Evolutionary conservation across 2,329 filamentous ascomycete genomes (phyloP), one percentile per base, ranked within the genome.

Genomic region (Drechslera avenae): DNA sequence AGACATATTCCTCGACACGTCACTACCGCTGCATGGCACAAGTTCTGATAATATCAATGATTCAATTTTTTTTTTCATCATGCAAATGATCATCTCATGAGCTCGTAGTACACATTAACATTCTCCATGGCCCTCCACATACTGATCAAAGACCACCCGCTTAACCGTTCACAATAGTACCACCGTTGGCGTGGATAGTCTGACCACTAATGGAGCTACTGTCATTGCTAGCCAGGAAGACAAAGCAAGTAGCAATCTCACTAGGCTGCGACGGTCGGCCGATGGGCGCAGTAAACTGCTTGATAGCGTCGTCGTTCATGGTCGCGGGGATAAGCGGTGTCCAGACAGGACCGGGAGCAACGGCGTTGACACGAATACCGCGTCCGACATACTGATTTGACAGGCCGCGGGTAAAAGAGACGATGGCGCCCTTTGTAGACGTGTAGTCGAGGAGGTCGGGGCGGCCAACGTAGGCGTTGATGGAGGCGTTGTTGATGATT

Each of bases 401-500:
- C 18, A 94, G 77, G 0, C 82, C 88, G 30, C 89, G 85, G 0
- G 89, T 93, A 74, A 94, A 94, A 2, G 89, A 83, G 3, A 93
- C 76, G 59, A 94, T 87, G 46, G 88, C 89, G 30, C 89, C 89
- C 71, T 90, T 90, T 19, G 87, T 90, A 1, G 86, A 85, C 0
- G 89, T 91, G 76, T 94, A 93, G 73, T 94, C 89, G 40, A 94
- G 82, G 2, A 93, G 81, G 63, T 93, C 89, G 0, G 87, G 86
- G 1, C 89, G 87, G 32, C 90, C 90, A 50, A 91, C 83, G 75
- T 93, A 94, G 19, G 86, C 88, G 71, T 93, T 93, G 69, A 94
- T 86, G 26, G 88, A 91, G 36, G 89, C 86, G 69, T 90, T 91
- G 78, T 93, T 94, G 81, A 95, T 91, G 71, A 95, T 91, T 19